A percentile compares a stretch with the other conserved stretches of the same genome.
These are phyloP conservation scores for Tolypocladium inflatum DNA, from an alignment of 2,329 filamentous ascomycete species.

Conservation along the genomic window DNA sequence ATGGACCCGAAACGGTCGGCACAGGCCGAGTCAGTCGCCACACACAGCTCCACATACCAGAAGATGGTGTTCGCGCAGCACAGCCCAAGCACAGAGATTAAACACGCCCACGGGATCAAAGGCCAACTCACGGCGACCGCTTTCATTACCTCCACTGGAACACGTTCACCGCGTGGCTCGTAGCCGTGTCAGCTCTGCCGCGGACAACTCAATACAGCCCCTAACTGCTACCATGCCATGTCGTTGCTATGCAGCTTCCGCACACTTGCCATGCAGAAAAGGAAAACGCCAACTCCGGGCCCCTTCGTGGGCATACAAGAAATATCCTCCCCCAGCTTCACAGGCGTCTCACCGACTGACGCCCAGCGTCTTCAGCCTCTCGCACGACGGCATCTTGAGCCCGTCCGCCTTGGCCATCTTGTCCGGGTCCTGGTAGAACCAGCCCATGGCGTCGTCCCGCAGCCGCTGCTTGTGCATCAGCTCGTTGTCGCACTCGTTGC, in stretches of 20 bases:
- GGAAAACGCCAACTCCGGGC: constrained; percentile 5
- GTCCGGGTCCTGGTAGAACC: constrained; percentile 73
- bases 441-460: constrained; percentile 72
- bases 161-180: neutral
- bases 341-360: neutral
- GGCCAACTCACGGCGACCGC: neutral
- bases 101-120: neutral
- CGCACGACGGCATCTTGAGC: constrained; percentile 43
- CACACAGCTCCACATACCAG: too few relatives aligned
- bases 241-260: neutral
- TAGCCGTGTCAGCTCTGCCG: neutral
- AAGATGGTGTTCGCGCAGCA: too few relatives aligned
- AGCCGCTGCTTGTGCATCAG: constrained; percentile 53
- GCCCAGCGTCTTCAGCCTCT: constrained; percentile 35
- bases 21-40: too few relatives aligned
- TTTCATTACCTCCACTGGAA: neutral
- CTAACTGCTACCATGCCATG: neutral
- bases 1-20: too few relatives aligned
- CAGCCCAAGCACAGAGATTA: too few relatives aligned
- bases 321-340: neutral
- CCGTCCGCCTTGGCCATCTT: constrained; percentile 63
- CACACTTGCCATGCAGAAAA: neutral
- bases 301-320: neutral
- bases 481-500: constrained; percentile 67
- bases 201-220: neutral